Percentiles rank a stretch among this genome's conserved stretches.
phyloP scores from a whole-genome alignment of 2,329 filamentous ascomycete genomes.

The Aspergillus thermomutatus region DNA sequence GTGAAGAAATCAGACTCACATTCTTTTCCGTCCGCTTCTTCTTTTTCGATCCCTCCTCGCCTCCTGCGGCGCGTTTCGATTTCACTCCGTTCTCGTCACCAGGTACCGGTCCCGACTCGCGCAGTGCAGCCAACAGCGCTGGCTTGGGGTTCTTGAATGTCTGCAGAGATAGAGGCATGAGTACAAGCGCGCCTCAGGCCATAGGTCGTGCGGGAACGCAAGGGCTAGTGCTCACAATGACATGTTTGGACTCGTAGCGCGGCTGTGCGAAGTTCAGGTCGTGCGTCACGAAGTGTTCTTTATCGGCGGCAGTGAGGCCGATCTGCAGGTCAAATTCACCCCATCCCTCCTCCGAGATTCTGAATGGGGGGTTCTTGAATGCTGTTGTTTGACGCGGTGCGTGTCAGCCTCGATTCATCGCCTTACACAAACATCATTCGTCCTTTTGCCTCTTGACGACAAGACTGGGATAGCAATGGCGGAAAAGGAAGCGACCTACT shows the following conservation, averaged over 20 bases:
- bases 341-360: conserved; percentile 92
- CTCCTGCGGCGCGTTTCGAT: conserved; percentile 56
- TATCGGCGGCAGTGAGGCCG: conserved; percentile 76
- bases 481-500: conserved; percentile 54
- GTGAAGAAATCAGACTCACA: conserved; percentile 32
- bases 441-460: neutral
- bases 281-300: conserved; percentile 78
- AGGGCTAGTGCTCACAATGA: conserved; percentile 54
- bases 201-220: neutral
- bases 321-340: conserved; percentile 97
- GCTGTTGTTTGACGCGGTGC: conserved; percentile 45
- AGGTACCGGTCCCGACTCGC: conserved; percentile 81
- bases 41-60: conserved; percentile 68
- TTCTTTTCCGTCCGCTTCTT: conserved; percentile 66
- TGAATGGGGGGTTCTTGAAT: conserved; percentile 81
- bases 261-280: conserved; percentile 86
- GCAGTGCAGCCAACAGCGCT: conserved; percentile 72
- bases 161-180: conserved; percentile 31
- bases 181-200: neutral
- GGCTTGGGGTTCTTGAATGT: conserved; percentile 91
- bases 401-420: conserved; percentile 4
- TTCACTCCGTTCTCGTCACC: conserved; percentile 64
- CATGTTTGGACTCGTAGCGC: conserved; percentile 78
- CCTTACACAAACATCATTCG: too few relatives aligned
- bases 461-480: neutral